Evolutionary conservation across 2,329 filamentous ascomycete species (phyloP).

Genomic region (Metarhizium robertsii): DNA sequence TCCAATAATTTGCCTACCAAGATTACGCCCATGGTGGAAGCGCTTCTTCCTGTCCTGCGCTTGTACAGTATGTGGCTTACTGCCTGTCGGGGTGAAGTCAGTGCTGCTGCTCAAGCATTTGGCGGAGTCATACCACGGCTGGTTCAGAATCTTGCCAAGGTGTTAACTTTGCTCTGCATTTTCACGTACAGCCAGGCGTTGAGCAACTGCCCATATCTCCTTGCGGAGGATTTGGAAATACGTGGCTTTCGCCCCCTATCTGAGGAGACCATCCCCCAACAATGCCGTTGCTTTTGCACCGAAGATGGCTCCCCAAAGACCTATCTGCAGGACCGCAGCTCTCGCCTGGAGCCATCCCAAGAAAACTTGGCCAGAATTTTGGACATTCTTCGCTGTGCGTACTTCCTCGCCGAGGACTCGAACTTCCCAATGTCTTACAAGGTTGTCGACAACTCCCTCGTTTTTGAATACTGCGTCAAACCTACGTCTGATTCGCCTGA

Average conservation of each 20-base stretch:
- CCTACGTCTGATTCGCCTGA: neutral
- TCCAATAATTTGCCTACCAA: conserved; percentile 12
- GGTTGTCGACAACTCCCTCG: conserved; percentile 18
- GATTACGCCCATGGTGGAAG: conserved; percentile 28
- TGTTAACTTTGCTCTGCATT: conserved; percentile 37
- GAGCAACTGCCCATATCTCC: conserved; percentile 36
- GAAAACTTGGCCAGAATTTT: conserved; percentile 37
- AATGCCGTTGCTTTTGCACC: conserved; percentile 28
- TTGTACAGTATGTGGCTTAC: conserved; percentile 46
- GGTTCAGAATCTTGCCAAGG: conserved; percentile 35
- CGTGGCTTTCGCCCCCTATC: conserved; percentile 34
- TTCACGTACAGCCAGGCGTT: conserved; percentile 31
- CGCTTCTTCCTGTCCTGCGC: conserved; percentile 42
- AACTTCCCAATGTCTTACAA: conserved; percentile 27
- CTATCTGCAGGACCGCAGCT: conserved; percentile 22
- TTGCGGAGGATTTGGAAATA: conserved; percentile 40
- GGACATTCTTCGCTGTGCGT: conserved; percentile 38
- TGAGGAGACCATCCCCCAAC: conserved; percentile 25
- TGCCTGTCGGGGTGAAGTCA: conserved; percentile 34
- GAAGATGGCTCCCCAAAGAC: conserved; percentile 29
- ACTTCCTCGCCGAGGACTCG: conserved; percentile 33
- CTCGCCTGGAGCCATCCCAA: conserved; percentile 20
- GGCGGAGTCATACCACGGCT: conserved; percentile 36
- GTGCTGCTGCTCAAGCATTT: conserved; percentile 34
- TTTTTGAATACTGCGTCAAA: conserved; percentile 22